These are phyloP conservation scores for Poa annua DNA, from an alignment of 176 grass and related monocot species.

Conservation along the genomic window DNA sequence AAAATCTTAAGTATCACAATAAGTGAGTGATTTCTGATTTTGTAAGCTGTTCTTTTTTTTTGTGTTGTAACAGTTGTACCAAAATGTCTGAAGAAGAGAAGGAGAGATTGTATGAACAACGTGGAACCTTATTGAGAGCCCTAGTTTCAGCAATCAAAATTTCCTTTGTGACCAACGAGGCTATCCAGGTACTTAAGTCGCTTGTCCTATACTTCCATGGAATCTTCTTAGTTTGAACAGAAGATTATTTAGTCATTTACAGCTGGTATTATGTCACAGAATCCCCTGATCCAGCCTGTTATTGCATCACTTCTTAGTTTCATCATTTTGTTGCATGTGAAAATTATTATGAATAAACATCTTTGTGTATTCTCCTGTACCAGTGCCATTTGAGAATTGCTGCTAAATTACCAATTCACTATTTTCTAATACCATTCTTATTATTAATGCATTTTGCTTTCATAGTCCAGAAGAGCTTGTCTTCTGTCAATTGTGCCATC, in stretches of 20 bases:
- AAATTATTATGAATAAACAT: conserved; percentile 21
- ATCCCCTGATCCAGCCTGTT: conserved; percentile 17
- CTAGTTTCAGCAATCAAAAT: conserved; percentile 66
- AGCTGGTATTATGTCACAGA: not conserved
- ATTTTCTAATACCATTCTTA: conserved; percentile 11
- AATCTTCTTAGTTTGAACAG: conserved; percentile 5
- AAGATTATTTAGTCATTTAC: conserved; percentile 10
- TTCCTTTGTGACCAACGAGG: conserved; percentile 55
- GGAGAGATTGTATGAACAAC: conserved; percentile 51
- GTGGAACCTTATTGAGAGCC: conserved; percentile 58
- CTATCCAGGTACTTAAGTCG: conserved; percentile 56
- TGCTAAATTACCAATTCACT: conserved; percentile 30
- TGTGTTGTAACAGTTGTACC: conserved; percentile 45
- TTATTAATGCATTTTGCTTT: conserved; percentile 52
- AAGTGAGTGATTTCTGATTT: conserved; percentile 39
- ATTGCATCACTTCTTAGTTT: not conserved
- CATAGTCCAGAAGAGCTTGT: conserved; percentile 67
- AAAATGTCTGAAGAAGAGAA: conserved; percentile 51
- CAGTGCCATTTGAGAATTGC: conserved; percentile 4
- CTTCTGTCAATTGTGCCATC: conserved; percentile 48
- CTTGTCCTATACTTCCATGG: conserved; percentile 25
- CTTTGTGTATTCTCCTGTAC: conserved; percentile 17
- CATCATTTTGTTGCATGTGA: not conserved
- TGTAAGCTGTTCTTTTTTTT: conserved; percentile 30
- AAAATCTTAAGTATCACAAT: conserved; percentile 23